Conservation (phyloP, 208 protist genomes). For the Trypanosoma conorhini region DNA sequence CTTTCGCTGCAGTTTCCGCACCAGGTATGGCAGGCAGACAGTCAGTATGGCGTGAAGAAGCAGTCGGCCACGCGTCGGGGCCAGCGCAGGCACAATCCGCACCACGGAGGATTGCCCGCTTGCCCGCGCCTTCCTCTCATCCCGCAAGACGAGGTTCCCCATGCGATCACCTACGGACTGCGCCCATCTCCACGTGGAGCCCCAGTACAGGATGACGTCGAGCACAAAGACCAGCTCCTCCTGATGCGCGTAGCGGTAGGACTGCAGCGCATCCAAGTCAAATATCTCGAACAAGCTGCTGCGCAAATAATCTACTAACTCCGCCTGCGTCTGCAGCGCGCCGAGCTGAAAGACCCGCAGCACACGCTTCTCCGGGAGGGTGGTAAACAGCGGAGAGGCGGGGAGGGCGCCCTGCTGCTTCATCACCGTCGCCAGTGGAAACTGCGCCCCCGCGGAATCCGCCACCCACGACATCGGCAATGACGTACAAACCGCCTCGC, state of each 20-base stretch:
- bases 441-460: slow-evolving; percentile 65
- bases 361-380: slow-evolving; percentile 73
- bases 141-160: slow-evolving; percentile 83
- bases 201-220: slow-evolving; percentile 64
- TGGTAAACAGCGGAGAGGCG: slow-evolving; percentile 64
- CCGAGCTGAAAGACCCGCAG: slow-evolving; percentile 84
- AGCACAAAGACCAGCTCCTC: slow-evolving; percentile 80
- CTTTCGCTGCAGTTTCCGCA: slow-evolving; percentile 71
- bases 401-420: slow-evolving; percentile 82
- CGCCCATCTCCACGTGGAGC: slow-evolving; percentile 66
- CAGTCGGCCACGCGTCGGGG: slow-evolving; percentile 58
- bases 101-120: slow-evolving; percentile 47
- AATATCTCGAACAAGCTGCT: slow-evolving; percentile 65
- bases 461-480: slow-evolving; percentile 64
- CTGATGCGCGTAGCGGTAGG: slow-evolving; percentile 74
- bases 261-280: slow-evolving; percentile 57
- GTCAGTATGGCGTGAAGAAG: slow-evolving; percentile 73
- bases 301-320: slow-evolving; percentile 81
- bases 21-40: slow-evolving; percentile 72
- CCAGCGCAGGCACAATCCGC: slow-evolving; percentile 60
- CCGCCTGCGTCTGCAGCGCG: slow-evolving; percentile 65
- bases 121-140: slow-evolving; percentile 62
- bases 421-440: slow-evolving; percentile 67
- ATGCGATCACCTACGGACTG: slow-evolving; percentile 83
- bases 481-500: background rate